Base-by-base conservation (phyloP, 2,329 filamentous ascomycete species). In the Xylaria digitata region DNA sequence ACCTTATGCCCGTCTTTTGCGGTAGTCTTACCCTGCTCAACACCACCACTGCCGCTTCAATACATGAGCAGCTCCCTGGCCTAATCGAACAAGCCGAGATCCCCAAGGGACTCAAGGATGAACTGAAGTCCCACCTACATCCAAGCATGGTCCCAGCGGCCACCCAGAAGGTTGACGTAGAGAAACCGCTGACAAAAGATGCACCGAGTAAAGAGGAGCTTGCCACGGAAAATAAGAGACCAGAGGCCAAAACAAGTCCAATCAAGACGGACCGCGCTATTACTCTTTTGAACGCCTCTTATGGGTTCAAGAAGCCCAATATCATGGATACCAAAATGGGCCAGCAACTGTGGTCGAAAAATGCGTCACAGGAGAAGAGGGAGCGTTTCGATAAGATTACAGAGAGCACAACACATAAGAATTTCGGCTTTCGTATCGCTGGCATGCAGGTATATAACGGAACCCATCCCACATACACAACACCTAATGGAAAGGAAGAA, bases 271-370 rank as follows among this genome's bases (percentile, higher is more conserved):
- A 94, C 62, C 84, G 89, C 61, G 92, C 92, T 1, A 90, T 97
- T 19, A 94, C 97, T 13, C 83, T 98, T 32, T 91, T 94, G 76
- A 97, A 97, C 77, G 87, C 92, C 6, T 90, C 93, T 0, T 86
- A 87, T 70, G 93, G 93, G 0, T 98, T 94, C 82, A 87, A 87
- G 74, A 87, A 88, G 65, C 93, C 96, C 6, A 98, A 97, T 73
- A 93, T 99, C 7, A 83, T 99, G 65, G 96, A 99, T 76, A 87
- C 97, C 71, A 99, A 99, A 82, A 87, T 99, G 21, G 96, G 96
- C 49, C 86, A 89, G 56, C 87, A 92, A 37, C 82, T 99, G 6
- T 98, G 94, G 91, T 95, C 92, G 15, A 92, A 97, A 66, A 84
- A 89, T 69, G 88, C 88, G 26, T 84, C 86, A 0, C 72, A 78